phyloP scores from a whole-genome alignment of 139 green algal species.

The Chlorella sp. region DNA sequence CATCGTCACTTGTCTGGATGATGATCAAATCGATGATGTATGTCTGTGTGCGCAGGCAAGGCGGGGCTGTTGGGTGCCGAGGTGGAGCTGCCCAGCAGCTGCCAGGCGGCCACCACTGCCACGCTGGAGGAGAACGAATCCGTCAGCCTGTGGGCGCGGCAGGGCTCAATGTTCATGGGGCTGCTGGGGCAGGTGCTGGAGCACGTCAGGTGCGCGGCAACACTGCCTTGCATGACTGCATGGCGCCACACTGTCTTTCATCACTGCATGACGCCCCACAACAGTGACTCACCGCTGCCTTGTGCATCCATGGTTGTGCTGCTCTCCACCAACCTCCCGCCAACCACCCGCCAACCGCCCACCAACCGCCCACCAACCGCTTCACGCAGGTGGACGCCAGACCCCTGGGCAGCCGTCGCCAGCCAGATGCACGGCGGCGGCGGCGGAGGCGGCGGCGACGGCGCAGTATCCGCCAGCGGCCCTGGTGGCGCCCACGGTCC shows the following conservation, averaged over 20 bases:
- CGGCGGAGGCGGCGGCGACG: neutral
- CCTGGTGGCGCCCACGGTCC: too few relatives aligned
- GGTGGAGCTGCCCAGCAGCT: neutral
- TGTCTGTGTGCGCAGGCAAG: constrained; percentile 8
- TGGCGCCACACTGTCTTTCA: too few relatives aligned
- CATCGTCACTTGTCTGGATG: too few relatives aligned
- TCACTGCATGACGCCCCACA: too few relatives aligned
- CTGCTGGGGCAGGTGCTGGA: constrained; percentile 19
- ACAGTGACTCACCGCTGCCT: too few relatives aligned
- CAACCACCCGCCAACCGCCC: too few relatives aligned
- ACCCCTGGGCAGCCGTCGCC: constrained; percentile 32
- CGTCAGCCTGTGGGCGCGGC: neutral
- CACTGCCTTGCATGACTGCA: too few relatives aligned
- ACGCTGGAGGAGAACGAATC: neutral
- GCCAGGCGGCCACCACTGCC: too few relatives aligned
- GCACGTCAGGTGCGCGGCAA: constrained; percentile 11
- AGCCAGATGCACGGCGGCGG: neutral
- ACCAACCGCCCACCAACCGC: neutral
- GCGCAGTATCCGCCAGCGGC: neutral
- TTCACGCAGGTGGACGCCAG: constrained; percentile 29
- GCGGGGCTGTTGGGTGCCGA: neutral
- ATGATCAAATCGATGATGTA: too few relatives aligned
- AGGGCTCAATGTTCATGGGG: constrained; percentile 8
- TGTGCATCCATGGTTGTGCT: too few relatives aligned
- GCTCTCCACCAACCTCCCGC: too few relatives aligned